phyloP scores from a whole-genome alignment of 768 basidiomycete species.

The Lentinula aciculospora region DNA sequence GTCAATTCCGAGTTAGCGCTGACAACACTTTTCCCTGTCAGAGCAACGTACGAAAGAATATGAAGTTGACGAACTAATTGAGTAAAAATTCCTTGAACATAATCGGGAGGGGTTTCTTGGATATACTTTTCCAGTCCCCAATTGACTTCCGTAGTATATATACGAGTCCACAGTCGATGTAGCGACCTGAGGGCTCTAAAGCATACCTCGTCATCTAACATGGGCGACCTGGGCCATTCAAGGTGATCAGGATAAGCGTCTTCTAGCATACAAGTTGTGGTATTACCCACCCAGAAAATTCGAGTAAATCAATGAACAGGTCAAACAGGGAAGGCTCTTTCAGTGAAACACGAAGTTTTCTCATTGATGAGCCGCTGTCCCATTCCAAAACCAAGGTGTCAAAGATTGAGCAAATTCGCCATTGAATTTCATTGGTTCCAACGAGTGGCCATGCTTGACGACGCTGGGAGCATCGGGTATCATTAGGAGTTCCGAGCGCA shows the following conservation, averaged over 20 bases:
- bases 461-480: background rate
- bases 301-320: background rate
- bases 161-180: background rate
- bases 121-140: background rate
- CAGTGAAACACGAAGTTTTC: background rate
- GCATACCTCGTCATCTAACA: background rate
- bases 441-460: background rate
- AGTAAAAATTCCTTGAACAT: background rate
- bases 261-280: too few species aligned
- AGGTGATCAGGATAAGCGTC: too few species aligned
- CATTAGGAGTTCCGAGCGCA: background rate
- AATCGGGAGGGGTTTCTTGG: background rate
- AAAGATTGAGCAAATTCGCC: constrained; percentile 1
- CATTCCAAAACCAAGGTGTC: background rate
- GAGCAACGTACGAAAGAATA: background rate
- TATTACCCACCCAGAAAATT: background rate
- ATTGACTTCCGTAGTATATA: background rate
- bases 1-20: background rate
- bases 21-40: background rate
- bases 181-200: background rate
- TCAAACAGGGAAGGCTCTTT: background rate
- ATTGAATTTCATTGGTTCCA: background rate
- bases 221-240: too few species aligned
- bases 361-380: background rate
- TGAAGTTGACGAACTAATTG: background rate